Percentiles rank a stretch among this genome's conserved stretches.
Evolutionary conservation across 2,329 filamentous ascomycete genomes (phyloP).

Genomic region (Fusarium decemcellulare): DNA sequence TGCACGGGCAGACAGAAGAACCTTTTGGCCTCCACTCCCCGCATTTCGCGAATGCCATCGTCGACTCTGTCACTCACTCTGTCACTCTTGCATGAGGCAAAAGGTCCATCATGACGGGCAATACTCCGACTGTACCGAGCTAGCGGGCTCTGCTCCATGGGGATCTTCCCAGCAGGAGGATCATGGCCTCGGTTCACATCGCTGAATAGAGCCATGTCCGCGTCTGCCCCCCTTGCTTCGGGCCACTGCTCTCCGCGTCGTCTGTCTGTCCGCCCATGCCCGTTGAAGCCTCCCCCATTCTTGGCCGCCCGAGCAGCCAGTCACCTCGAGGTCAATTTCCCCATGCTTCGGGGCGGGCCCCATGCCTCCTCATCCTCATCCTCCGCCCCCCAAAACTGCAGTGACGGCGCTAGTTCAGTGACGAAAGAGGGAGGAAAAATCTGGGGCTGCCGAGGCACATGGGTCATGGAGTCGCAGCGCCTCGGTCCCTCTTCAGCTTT

Average conservation of each 20-base stretch:
- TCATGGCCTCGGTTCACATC: conserved; percentile 42
- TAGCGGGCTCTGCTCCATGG: background rate
- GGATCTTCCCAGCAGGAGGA: conserved; percentile 11
- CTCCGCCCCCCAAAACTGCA: too few species aligned
- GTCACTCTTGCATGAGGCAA: too few species aligned
- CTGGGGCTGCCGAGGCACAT: conserved; percentile 50
- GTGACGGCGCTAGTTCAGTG: background rate
- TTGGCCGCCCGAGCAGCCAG: background rate
- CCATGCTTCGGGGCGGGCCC: conserved; percentile 18
- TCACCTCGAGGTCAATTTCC: conserved; percentile 10
- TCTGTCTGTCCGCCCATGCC: background rate
- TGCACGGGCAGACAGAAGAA: too few species aligned
- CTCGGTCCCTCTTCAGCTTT: conserved; percentile 39
- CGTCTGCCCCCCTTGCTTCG: conserved; percentile 11
- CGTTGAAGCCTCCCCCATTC: background rate
- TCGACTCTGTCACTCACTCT: too few species aligned
- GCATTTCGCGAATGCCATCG: too few species aligned
- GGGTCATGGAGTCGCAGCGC: conserved; percentile 35
- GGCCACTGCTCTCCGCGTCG: background rate
- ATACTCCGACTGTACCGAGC: too few species aligned
- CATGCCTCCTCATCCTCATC: too few species aligned
- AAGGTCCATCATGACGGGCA: background rate
- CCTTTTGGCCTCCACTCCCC: too few species aligned
- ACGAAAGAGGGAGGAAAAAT: conserved; percentile 28
- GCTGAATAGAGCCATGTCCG: conserved; percentile 35